phyloP scores from a whole-genome alignment of 345 rosid species.

The Salix brachista region DNA sequence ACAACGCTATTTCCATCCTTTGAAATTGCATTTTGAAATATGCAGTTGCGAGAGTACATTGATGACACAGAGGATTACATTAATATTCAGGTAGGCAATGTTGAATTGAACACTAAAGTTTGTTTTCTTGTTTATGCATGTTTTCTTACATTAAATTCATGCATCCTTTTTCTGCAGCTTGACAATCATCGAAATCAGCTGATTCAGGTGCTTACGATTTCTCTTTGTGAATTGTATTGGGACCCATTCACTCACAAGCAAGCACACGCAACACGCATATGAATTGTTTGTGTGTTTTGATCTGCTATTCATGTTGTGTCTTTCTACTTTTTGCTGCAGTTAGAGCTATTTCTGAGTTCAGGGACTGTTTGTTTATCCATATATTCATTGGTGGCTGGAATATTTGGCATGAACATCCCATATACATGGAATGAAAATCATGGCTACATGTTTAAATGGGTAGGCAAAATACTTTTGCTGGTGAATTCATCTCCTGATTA shows the following conservation, averaged over 20 bases:
- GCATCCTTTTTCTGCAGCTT: slow-evolving; percentile 49
- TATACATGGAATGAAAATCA: slow-evolving; percentile 66
- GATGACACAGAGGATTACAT: slow-evolving; percentile 98
- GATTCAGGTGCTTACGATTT: slow-evolving; percentile 59
- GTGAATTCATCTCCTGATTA: slow-evolving; percentile 2
- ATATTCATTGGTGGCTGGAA: slow-evolving; percentile 66
- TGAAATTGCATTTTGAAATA: slow-evolving; percentile 20
- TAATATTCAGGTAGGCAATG: slow-evolving; percentile 69
- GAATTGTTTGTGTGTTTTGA: neutral
- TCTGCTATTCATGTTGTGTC: neutral
- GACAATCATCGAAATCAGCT: slow-evolving; percentile 99
- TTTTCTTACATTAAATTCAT: neutral
- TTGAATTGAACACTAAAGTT: neutral
- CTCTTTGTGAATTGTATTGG: neutral
- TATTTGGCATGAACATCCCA: slow-evolving; percentile 97
- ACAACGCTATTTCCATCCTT: neutral
- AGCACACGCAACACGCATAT: neutral
- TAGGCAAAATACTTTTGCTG: slow-evolving; percentile 21
- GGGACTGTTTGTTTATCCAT: slow-evolving; percentile 19
- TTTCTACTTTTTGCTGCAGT: slow-evolving; percentile 6
- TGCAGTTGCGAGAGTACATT: slow-evolving; percentile 94
- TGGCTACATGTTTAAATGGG: slow-evolving; percentile 84
- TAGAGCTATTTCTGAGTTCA: slow-evolving; percentile 18
- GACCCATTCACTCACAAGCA: neutral
- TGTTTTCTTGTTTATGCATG: neutral